Percentiles rank a stretch among this genome's conserved stretches.
Conservation (phyloP, 345 rosid species). For the Salix exigua region DNA sequence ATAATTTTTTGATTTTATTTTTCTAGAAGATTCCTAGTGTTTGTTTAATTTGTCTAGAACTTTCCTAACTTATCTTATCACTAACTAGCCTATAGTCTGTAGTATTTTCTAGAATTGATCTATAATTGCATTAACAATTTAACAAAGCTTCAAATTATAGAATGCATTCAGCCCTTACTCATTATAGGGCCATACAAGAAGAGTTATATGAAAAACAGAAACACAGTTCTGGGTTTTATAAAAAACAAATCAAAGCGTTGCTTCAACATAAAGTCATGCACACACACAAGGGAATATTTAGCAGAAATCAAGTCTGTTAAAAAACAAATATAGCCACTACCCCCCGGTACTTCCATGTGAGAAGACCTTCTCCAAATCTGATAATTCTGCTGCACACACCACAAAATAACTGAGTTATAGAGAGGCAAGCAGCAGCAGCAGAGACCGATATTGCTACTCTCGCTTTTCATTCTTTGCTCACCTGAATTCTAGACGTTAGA, state of each 20-base stretch:
- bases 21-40: too few species aligned
- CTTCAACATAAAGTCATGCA: background rate
- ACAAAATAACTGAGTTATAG: background rate
- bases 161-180: background rate
- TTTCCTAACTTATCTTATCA: too few species aligned
- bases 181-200: background rate
- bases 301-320: background rate
- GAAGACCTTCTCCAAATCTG: background rate
- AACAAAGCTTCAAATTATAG: background rate
- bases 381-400: slow-evolving; percentile 4
- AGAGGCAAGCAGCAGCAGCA: background rate
- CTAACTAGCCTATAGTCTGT: too few species aligned
- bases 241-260: background rate
- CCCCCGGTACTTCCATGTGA: background rate
- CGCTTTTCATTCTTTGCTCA: background rate
- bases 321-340: background rate
- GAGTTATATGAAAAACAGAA: background rate
- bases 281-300: background rate
- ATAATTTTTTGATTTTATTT: too few species aligned
- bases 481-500: background rate
- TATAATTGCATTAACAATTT: too few species aligned
- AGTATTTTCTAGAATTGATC: too few species aligned
- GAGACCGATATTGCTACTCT: background rate
- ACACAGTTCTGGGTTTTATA: background rate
- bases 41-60: too few species aligned